These are phyloP conservation scores for Sphaceloma murrayae DNA, from an alignment of 2,329 filamentous ascomycete genomes.

Conservation along the genomic window DNA sequence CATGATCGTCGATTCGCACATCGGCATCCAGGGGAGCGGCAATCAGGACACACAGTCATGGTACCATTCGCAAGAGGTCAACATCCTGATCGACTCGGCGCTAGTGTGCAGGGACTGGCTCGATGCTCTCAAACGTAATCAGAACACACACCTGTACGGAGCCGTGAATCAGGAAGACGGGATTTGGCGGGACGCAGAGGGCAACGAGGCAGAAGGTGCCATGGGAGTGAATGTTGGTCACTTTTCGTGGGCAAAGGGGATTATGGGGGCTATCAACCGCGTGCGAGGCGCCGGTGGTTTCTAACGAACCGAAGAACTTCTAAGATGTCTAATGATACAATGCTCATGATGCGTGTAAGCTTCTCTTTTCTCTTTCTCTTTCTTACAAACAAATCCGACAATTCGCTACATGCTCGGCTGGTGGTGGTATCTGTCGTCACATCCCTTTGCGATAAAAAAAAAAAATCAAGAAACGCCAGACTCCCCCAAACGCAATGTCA, in stretches of 20 bases:
- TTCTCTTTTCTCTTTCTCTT: too few species aligned
- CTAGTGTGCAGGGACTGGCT: constrained; percentile 43
- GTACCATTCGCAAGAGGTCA: constrained; percentile 70
- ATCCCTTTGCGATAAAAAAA: too few species aligned
- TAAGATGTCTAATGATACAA: too few species aligned
- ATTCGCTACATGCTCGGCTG: too few species aligned
- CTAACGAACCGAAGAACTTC: too few species aligned
- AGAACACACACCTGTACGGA: constrained; percentile 56
- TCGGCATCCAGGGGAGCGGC: constrained; percentile 64
- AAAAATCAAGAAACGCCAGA: too few species aligned
- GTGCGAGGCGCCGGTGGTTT: constrained; percentile 30
- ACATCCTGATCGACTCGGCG: constrained; percentile 60
- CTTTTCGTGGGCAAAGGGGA: constrained; percentile 50
- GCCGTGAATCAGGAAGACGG: constrained; percentile 46
- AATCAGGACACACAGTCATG: constrained; percentile 76
- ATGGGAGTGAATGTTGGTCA: constrained; percentile 42
- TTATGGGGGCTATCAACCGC: constrained; percentile 49
- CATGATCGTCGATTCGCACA: constrained; percentile 58
- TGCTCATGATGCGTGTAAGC: too few species aligned
- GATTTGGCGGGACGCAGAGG: constrained; percentile 48
- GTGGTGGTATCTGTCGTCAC: too few species aligned
- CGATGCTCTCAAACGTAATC: constrained; percentile 49
- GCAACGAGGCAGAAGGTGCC: constrained; percentile 33
- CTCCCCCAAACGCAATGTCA: too few species aligned
- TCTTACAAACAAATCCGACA: too few species aligned